Percentiles rank a stretch among this genome's conserved stretches.
phyloP scores from a whole-genome alignment of 2,329 filamentous ascomycete species.

The Hypoxylon sp. region DNA sequence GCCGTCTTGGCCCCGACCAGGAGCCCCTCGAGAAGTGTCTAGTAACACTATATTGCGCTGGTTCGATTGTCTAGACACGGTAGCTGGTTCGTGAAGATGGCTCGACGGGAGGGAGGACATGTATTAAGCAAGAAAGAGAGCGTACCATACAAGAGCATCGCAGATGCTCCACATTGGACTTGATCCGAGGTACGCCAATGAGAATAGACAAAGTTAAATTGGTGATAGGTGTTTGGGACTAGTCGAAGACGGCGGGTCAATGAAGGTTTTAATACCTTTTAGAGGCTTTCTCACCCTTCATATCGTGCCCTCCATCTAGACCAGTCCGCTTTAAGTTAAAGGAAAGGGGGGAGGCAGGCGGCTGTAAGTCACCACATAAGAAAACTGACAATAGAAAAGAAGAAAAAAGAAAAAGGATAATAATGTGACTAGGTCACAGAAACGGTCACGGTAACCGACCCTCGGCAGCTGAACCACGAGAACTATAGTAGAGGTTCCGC shows the following conservation, averaged over 20 bases:
- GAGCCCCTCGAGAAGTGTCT: slow-evolving; percentile 38
- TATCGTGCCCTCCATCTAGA: slow-evolving; percentile 37
- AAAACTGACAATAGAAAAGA: slow-evolving; percentile 18
- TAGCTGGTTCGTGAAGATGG: slow-evolving; percentile 20
- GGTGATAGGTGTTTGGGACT: slow-evolving; percentile 37
- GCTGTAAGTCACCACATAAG: slow-evolving; percentile 26
- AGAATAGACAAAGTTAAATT: slow-evolving; percentile 35
- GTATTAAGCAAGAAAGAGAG: slow-evolving; percentile 32
- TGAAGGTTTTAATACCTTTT: slow-evolving; percentile 47
- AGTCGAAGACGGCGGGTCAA: slow-evolving; percentile 41
- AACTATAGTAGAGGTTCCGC: slow-evolving; percentile 38
- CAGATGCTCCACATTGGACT: slow-evolving; percentile 39
- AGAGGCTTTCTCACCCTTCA: slow-evolving; percentile 31
- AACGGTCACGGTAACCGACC: slow-evolving; percentile 37
- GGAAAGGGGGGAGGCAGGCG: slow-evolving; percentile 31
- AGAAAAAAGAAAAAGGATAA: slow-evolving; percentile 17
- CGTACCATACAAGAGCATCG: slow-evolving; percentile 39
- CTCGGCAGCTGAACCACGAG: slow-evolving; percentile 43
- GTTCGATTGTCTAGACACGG: slow-evolving; percentile 19
- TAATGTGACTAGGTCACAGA: slow-evolving; percentile 43
- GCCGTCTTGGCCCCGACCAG: slow-evolving; percentile 13
- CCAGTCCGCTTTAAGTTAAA: slow-evolving; percentile 41
- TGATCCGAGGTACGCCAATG: slow-evolving; percentile 40
- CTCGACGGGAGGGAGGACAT: slow-evolving; percentile 27
- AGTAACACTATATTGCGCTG: slow-evolving; percentile 41